These are phyloP conservation scores for Globisporangium paddicum DNA, from an alignment of 352 stramenopile species.

Conservation along the genomic window DNA sequence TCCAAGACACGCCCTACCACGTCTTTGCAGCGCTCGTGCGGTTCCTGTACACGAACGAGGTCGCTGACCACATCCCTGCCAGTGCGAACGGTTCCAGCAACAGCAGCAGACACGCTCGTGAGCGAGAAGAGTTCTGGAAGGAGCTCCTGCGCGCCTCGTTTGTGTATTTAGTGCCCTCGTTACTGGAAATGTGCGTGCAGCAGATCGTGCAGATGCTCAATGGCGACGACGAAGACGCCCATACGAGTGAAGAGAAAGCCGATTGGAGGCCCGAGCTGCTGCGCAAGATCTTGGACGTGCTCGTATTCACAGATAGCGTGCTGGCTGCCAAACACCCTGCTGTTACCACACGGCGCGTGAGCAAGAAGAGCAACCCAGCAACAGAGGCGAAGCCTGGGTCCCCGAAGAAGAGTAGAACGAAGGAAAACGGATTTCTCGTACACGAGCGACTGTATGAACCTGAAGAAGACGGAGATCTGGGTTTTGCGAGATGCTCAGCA, in stretches of 20 bases:
- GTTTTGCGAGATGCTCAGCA: constrained; percentile 6
- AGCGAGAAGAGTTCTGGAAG: constrained; percentile 55
- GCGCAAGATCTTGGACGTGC: constrained; percentile 29
- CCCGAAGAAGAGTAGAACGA: not conserved
- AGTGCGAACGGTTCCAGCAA: not conserved
- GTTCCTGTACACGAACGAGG: constrained; percentile 79
- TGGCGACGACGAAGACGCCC: not conserved
- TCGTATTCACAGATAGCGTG: constrained; percentile 60
- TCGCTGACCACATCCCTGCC: constrained; percentile 7
- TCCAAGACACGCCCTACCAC: constrained; percentile 73
- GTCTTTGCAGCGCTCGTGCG: constrained; percentile 66
- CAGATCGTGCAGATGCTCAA: constrained; percentile 28
- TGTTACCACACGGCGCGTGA: constrained; percentile 10
- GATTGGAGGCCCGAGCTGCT: constrained; percentile 14
- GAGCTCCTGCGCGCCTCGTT: constrained; percentile 64
- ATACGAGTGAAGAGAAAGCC: not conserved
- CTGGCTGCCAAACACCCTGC: constrained; percentile 35
- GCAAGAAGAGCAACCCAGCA: constrained; percentile 10
- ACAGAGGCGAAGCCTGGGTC: not conserved
- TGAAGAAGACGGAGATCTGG: constrained; percentile 7
- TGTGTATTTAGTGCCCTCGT: constrained; percentile 63
- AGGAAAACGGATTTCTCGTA: not conserved
- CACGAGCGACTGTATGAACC: not conserved
- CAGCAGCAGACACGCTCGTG: not conserved
- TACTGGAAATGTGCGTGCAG: constrained; percentile 60